Evolutionary conservation across 2,329 filamentous ascomycete species (phyloP), one percentile per base, ranked within the genome.

Genomic region (Penicillium frequentans): DNA sequence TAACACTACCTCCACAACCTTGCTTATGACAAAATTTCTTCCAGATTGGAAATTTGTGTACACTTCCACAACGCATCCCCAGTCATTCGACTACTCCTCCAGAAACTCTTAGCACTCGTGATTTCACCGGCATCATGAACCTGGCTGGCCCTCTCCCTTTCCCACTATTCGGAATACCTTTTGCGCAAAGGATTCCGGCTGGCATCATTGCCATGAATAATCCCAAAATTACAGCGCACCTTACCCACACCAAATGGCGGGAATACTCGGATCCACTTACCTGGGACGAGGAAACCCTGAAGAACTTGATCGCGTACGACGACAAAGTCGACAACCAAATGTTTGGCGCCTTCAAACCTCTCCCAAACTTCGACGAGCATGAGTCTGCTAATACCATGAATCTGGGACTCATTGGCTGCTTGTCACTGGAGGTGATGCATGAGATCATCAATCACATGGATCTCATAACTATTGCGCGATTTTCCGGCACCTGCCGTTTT

Each of bases 381-480:
- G 9, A 24, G 5, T 11, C 29, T n/a, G n/a, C 43, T 5, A 16
- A 19, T n/a, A 31, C 45, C 5, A 14, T 26, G 5, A 13, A 19
- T 11, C 16, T 48, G 11, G 52, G 55, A 26, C 21, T 19, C 14
- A 27, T 60, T n/a, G 24, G 19, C 14, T 3, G 2, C 1, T 43
- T 58, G 1, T 49, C 58, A 2, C 19, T 26, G 14, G 58, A 60
- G 37, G 6, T 60, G 6, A 14, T 60, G 2, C 43, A 47, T 19
- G 11, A 27, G 14, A 46, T 59, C 6, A 54, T 58, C 3, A 23
- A 48, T 6, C 14, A 31, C 10, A 31, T 61, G 37, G 54, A 61
- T 24, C 10, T 56, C 7, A 2, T 13, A 23, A 52, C 29, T 1
- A 27, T 51, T 14, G 31, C 35, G n/a, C 2, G 8, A 23, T 56